phyloP scores from a whole-genome alignment of 371 early-diverging fungal species.

The Mortierella sp. region DNA sequence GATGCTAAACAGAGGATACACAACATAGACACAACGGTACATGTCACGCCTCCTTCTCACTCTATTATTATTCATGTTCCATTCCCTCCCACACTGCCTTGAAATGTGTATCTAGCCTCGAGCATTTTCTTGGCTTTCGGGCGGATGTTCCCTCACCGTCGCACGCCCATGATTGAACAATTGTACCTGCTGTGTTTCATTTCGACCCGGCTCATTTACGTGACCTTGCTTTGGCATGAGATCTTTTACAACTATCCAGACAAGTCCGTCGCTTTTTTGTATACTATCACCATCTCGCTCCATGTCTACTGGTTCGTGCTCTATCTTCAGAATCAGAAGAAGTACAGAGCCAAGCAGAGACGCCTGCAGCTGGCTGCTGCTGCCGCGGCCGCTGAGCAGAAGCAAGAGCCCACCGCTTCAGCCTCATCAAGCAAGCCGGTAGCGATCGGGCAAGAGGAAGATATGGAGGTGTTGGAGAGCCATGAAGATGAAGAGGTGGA shows the following conservation, averaged over 20 bases:
- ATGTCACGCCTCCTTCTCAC: not conserved
- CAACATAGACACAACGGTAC: not conserved
- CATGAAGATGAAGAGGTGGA: not conserved
- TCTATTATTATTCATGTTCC: not conserved
- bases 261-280: conserved; percentile 46
- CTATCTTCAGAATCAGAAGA: conserved; percentile 33
- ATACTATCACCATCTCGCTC: conserved; percentile 38
- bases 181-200: conserved; percentile 36
- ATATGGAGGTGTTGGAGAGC: not conserved
- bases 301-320: conserved; percentile 52
- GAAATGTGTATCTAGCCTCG: conserved; percentile 27
- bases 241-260: conserved; percentile 50
- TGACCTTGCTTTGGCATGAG: conserved; percentile 50
- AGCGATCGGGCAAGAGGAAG: not conserved
- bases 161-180: conserved; percentile 27
- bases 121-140: conserved; percentile 49
- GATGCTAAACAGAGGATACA: not conserved
- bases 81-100: no score
- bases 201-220: conserved; percentile 34
- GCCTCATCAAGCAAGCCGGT: not conserved
- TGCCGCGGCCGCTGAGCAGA: not conserved
- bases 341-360: conserved; percentile 26
- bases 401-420: not conserved
- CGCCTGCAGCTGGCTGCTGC: conserved; percentile 17
- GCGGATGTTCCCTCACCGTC: conserved; percentile 47